A percentile compares a stretch with the other conserved stretches of the same genome.
phyloP scores from a whole-genome alignment of 2,329 filamentous ascomycete genomes.

The Epicoccum sorghinum region DNA sequence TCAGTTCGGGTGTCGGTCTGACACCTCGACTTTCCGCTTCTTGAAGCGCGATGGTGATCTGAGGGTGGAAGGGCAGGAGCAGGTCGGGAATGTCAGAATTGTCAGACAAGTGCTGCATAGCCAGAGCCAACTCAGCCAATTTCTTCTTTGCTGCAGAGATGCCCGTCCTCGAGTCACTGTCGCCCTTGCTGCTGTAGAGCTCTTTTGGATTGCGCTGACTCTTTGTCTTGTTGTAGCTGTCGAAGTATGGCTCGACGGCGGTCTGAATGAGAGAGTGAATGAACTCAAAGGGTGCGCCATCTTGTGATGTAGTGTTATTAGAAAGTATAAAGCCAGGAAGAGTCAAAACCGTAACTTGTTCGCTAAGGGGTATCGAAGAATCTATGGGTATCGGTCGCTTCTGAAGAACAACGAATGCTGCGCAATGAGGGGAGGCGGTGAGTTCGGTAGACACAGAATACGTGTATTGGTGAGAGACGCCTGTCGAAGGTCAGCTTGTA shows the following conservation, averaged over 20 bases:
- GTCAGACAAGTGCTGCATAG: conserved; percentile 88
- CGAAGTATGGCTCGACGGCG: conserved; percentile 93
- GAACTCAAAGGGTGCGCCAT: conserved; percentile 86
- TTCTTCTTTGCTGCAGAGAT: conserved; percentile 98
- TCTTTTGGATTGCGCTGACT: conserved; percentile 50
- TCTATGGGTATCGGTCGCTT: conserved; percentile 91
- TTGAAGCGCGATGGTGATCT: conserved; percentile 84
- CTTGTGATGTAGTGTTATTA: conserved; percentile 71
- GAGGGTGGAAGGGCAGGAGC: conserved; percentile 82
- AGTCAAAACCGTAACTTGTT: conserved; percentile 92
- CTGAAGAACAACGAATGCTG: conserved; percentile 84
- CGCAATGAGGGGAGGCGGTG: conserved; percentile 77
- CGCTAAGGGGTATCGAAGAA: conserved; percentile 77
- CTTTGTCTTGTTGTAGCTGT: conserved; percentile 93
- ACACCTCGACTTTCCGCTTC: conserved; percentile 71
- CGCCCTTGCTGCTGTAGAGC: conserved; percentile 73
- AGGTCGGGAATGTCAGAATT: conserved; percentile 98
- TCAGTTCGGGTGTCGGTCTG: conserved; percentile 77
- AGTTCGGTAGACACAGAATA: conserved; percentile 86
- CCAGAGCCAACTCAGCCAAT: conserved; percentile 91
- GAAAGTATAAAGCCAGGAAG: conserved; percentile 80
- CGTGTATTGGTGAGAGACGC: conserved; percentile 59
- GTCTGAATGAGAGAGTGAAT: conserved; percentile 91
- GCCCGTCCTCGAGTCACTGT: conserved; percentile 90
- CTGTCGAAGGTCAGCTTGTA: conserved; percentile 46